A percentile compares a stretch with the other conserved stretches of the same genome.
Conservation (phyloP, 129 eudicot genomes). For the Artemisia argyi region DNA sequence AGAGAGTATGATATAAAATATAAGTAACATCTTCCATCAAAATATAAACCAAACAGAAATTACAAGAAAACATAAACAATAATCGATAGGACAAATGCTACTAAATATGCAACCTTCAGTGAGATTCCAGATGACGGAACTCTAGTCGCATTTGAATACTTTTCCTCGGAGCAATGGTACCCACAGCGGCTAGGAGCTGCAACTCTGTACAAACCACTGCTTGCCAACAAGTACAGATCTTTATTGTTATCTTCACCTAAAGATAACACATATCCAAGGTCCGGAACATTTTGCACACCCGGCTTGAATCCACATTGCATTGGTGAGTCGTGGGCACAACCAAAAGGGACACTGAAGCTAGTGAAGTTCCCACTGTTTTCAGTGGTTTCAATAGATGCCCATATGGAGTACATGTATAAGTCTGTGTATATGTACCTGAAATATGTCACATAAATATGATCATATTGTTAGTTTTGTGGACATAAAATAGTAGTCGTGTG, state of each 20-base stretch:
- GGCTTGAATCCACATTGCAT: constrained; percentile 51
- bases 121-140: constrained; percentile 22
- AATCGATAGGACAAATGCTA: constrained; percentile 7
- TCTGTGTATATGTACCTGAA: constrained; percentile 82
- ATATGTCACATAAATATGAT: not conserved
- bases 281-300: constrained; percentile 45
- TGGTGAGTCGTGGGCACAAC: constrained; percentile 72
- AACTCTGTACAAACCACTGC: constrained; percentile 77
- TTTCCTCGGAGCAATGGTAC: constrained; percentile 61
- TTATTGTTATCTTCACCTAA: constrained; percentile 68
- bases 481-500: no score
- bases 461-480: not conserved
- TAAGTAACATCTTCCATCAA: no score
- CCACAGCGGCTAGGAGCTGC: constrained; percentile 71
- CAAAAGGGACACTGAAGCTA: constrained; percentile 34
- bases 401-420: constrained; percentile 62
- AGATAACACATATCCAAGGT: constrained; percentile 63
- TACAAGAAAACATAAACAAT: constrained; percentile 1
- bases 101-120: constrained; percentile 7
- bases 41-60: no score
- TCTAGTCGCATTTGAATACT: constrained; percentile 16
- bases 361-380: constrained; percentile 61
- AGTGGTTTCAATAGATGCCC: constrained; percentile 63
- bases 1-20: no score
- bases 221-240: constrained; percentile 57